Percentiles rank a stretch among this genome's conserved stretches.
phyloP scores from a whole-genome alignment of 2,329 filamentous ascomycete species.

The Ilyonectria robusta region DNA sequence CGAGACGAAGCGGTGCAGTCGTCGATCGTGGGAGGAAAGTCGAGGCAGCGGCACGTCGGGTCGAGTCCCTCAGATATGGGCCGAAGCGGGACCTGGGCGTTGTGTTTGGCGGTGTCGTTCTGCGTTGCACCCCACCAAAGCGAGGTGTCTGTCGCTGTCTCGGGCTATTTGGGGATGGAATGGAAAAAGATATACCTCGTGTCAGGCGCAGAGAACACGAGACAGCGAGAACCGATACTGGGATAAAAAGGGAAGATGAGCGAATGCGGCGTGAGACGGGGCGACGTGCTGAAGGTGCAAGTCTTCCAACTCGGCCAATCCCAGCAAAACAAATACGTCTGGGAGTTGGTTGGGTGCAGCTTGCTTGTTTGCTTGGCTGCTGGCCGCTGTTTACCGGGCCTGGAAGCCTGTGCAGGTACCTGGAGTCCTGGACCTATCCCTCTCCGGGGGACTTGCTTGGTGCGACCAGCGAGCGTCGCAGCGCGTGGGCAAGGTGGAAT shows the following conservation, averaged over 20 bases:
- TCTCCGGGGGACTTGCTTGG: constrained; percentile 25
- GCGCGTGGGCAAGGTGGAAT: constrained; percentile 11
- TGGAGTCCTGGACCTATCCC: constrained; percentile 21
- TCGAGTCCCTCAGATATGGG: constrained; percentile 2
- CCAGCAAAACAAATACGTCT: constrained; percentile 16
- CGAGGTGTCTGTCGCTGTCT: constrained; percentile 3
- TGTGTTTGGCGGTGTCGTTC: constrained; percentile 7
- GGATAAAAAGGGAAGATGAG: constrained; percentile 6
- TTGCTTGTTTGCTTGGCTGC: constrained; percentile 12
- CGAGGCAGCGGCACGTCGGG: background rate
- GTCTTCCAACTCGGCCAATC: constrained; percentile 14
- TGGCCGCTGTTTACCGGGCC: constrained; percentile 22
- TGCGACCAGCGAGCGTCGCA: constrained; percentile 37
- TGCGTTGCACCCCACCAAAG: background rate
- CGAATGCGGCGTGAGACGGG: constrained; percentile 5
- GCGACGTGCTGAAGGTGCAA: background rate
- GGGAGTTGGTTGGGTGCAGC: background rate
- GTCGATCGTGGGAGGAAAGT: background rate
- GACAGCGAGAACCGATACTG: background rate
- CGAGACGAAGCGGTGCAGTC: background rate
- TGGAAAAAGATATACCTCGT: background rate
- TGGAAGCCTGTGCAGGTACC: constrained; percentile 33
- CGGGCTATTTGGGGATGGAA: background rate
- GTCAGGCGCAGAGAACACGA: background rate
- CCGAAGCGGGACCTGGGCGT: background rate